Base-by-base conservation (phyloP, 148 eudicot genomes). In the Silene conica region DNA sequence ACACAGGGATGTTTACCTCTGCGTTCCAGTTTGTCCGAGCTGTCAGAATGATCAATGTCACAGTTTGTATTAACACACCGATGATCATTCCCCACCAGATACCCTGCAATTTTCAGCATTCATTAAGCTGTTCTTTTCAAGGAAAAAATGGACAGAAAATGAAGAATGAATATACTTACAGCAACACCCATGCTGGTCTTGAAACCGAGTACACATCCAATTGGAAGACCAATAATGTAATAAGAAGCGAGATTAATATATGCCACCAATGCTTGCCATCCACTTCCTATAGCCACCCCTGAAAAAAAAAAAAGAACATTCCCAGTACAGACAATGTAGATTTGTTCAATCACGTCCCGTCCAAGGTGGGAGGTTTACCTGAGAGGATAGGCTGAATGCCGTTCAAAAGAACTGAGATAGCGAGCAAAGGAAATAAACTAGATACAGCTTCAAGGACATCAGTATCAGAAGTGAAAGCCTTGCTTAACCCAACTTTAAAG, bases 61-160 rank as follows among this genome's bases (percentile, higher is more conserved):
- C 71, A 71, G 91, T 85, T 70, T 87, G 91, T 57, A 85, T 50
- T 12, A 85, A 58, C 12, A 87, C 88, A 65, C 91, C 88, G 10
- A 82, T 48, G 57, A 87, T 80, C 91, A 83, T 87, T 72, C 91
- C 90, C 91, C 88, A 85, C 91, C 91, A 87, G 50, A 87, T 85
- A 14, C 90, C 90, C 88, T 84, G 82, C 45, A 70, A 45, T 34
- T 11, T 63, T 0, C 1, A 23, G 26, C 3, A 3, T 23, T 14
- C 23, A 63, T 72, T 0, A 63, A 11, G 4, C 20, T 28, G 0
- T 21, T 55, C 13, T 8, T 38, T 38, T 38, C 43, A 38, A 38
- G 43, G 43, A 38, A 38, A 7, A 45, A 43, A 2, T 18, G 41
- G 10, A 18, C n/a, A 50, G 19, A 38, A 6, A 6, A 38, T 38